Base-by-base conservation (phyloP, 768 basidiomycete species). In the Coprinellus micaceus region DNA sequence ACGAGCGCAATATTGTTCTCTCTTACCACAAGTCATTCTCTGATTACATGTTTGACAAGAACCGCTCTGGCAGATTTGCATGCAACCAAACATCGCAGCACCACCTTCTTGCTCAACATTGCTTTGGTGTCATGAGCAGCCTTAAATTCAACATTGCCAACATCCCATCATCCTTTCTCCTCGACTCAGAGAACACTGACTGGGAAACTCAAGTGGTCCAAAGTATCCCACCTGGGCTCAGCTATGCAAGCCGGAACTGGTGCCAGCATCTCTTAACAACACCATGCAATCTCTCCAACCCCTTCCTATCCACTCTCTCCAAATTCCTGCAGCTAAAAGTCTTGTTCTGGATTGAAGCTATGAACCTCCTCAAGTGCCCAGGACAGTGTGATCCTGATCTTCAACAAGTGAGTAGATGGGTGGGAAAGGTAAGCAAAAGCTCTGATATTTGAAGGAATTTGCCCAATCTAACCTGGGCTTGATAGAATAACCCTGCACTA, bases 121-220 rank as follows among this genome's bases (percentile, higher is more conserved):
- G 63, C 47, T 66, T 64, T 30, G 15, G 37, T 19, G 19, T 61
- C 41, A 63, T 66, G 65, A 55, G 53, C 24, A 17, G 30, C 2
- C 48, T 66, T 7, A 47, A 41, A 7, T 66, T 66, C 56, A 66
- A 66, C 43, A 63, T 66, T 0, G 53, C 48, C 19, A 48, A 63
- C 19, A 53, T 66, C 7, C 28, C 54, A 13, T 57, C 62, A 26
- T 63, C 64, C 1, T 66, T 57, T 41, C 5, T 61, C 2, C 52
- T 63, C 10, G 62, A 66, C 28, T 2, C 9, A 13, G 52, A 63
- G 10, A 37, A 54, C 13, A 17, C 49, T 15, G 17, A 52, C 13
- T 49, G 58, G 3, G 13, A 5, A 17, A 12, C 40, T 13, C 22
- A 29, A 25, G 47, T 64, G 4, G 9, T 55, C 1, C 13, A 56